These are phyloP conservation scores for Herpotrichia juniperi DNA, from an alignment of 2,329 filamentous ascomycete species.

Conservation along the genomic window DNA sequence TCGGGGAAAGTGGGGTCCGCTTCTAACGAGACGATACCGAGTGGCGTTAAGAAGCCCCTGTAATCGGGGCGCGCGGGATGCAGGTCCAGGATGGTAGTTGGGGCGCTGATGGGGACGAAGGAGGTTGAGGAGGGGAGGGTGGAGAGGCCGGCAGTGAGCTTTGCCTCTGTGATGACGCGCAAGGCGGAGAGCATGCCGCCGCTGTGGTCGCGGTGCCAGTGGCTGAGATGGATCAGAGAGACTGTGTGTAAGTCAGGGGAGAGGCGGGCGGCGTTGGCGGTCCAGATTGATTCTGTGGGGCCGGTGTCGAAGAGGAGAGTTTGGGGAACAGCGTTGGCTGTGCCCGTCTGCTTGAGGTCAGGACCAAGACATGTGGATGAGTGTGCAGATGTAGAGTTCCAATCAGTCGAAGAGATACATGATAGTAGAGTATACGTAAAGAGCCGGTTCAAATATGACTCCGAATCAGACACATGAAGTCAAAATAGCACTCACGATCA, in stretches of 20 bases:
- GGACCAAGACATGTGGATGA: too few relatives aligned
- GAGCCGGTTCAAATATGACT: too few relatives aligned
- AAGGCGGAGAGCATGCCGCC: constrained; percentile 60
- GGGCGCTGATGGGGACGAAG: constrained; percentile 14
- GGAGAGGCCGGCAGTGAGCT: too few relatives aligned
- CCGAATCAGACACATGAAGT: too few relatives aligned
- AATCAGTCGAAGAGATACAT: too few relatives aligned
- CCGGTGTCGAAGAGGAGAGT: constrained; percentile 61
- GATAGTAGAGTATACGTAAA: too few relatives aligned
- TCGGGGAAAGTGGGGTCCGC: constrained; percentile 60
- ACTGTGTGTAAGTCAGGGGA: constrained; percentile 50
- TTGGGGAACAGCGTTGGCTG: constrained; percentile 51
- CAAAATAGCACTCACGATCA: constrained; percentile 59
- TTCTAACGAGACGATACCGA: constrained; percentile 56
- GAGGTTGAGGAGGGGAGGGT: constrained; percentile 8
- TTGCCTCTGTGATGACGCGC: constrained; percentile 53
- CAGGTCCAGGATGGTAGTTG: constrained; percentile 53
- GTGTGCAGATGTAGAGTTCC: too few relatives aligned
- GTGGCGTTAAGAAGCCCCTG: constrained; percentile 53
- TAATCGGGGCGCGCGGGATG: constrained; percentile 60
- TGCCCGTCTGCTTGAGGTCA: constrained; percentile 54
- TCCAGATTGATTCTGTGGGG: constrained; percentile 59
- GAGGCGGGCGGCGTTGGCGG: constrained; percentile 56
- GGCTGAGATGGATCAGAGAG: constrained; percentile 57
- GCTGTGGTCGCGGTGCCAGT: constrained; percentile 64